phyloP scores from a whole-genome alignment of 164 flowering plant genomes.

The Aristolochia contorta region DNA sequence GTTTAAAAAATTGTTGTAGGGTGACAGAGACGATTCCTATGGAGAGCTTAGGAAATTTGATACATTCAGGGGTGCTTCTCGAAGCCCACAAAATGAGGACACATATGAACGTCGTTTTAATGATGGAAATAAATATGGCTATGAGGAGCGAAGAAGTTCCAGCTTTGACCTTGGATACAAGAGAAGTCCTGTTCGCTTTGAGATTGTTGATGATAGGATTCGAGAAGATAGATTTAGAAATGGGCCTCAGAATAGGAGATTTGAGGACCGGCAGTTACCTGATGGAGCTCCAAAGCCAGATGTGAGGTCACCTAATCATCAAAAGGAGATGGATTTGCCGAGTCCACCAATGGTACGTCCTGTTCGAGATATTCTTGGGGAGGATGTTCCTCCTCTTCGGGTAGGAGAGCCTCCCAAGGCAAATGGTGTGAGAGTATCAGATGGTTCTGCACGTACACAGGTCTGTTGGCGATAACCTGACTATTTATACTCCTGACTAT shows the following conservation, averaged over 20 bases:
- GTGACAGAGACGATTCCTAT: conserved; percentile 49
- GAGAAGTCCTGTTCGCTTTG: conserved; percentile 70
- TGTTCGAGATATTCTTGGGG: conserved; percentile 89
- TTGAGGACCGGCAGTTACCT: conserved; percentile 44
- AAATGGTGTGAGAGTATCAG: conserved; percentile 39
- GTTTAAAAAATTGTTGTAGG: conserved; percentile 30
- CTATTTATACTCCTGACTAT: no score
- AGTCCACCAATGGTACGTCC: conserved; percentile 83
- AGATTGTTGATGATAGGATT: conserved; percentile 74
- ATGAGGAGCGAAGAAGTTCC: conserved; percentile 67
- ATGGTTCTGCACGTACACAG: conserved; percentile 43
- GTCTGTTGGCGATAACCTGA: conserved; percentile 16
- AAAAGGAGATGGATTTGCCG: conserved; percentile 36
- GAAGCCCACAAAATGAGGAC: conserved; percentile 82
- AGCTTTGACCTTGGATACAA: conserved; percentile 55
- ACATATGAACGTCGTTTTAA: conserved; percentile 55
- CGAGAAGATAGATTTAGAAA: conserved; percentile 90
- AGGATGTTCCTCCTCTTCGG: conserved; percentile 66
- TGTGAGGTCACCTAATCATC: conserved; percentile 60
- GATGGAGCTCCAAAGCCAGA: conserved; percentile 56
- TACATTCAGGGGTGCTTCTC: conserved; percentile 48
- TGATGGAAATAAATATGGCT: conserved; percentile 31
- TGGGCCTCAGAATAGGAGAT: conserved; percentile 34
- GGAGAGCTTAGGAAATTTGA: conserved; percentile 47
- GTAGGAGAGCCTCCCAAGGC: conserved; percentile 79